phyloP scores from a whole-genome alignment of 805 yeast genomes.

The Candida glaebosa region DNA sequence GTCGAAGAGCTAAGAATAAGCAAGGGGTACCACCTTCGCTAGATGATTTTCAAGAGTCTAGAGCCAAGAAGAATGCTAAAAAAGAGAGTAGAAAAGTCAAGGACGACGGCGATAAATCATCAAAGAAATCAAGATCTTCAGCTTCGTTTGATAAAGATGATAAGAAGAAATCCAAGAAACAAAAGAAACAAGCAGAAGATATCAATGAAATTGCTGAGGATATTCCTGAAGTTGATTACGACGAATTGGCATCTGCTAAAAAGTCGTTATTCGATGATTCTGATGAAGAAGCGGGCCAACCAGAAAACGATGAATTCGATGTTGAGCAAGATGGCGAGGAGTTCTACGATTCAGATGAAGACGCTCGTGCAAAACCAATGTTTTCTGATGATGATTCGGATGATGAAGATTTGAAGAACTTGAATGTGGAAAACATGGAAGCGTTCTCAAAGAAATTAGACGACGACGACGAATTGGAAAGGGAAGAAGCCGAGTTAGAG shows the following conservation, averaged over 20 bases:
- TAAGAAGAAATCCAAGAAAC: conserved; percentile 9
- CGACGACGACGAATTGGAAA: conserved; percentile 47
- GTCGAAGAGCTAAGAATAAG: conserved; percentile 89
- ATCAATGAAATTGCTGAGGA: conserved; percentile 36
- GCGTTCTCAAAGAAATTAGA: conserved; percentile 67
- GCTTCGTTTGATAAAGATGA: neutral
- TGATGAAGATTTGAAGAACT: conserved; percentile 54
- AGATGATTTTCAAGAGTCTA: conserved; percentile 67
- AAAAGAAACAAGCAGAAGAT: conserved; percentile 16
- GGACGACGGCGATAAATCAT: conserved; percentile 11
- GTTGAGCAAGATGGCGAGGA: conserved; percentile 19
- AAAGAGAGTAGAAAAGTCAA: conserved; percentile 34
- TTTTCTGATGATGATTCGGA: conserved; percentile 72
- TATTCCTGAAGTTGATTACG: conserved; percentile 59
- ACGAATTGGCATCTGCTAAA: conserved; percentile 65
- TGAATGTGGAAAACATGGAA: conserved; percentile 83
- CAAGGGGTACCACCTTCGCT: conserved; percentile 89
- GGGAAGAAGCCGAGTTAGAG: conserved; percentile 49
- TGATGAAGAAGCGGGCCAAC: conserved; percentile 52
- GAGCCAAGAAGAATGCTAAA: conserved; percentile 38
- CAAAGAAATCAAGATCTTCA: conserved; percentile 3
- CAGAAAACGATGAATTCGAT: conserved; percentile 42
- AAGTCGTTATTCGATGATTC: conserved; percentile 76
- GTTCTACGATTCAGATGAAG: conserved; percentile 58
- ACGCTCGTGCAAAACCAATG: conserved; percentile 59